phyloP scores from a whole-genome alignment of 345 rosid species.

The Corchorus capsularis region DNA sequence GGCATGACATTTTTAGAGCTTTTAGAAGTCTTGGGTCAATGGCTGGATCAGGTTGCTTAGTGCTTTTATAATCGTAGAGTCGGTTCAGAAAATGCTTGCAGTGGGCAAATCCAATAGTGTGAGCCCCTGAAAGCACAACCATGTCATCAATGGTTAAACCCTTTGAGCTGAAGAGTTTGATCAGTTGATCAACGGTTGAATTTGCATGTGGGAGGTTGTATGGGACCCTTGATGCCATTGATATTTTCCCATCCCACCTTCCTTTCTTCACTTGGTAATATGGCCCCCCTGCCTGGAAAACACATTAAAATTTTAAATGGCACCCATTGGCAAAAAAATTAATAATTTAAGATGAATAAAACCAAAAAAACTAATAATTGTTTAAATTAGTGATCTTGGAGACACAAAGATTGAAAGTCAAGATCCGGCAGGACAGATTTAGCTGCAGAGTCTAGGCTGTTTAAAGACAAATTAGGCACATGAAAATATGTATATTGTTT shows the following conservation, averaged over 20 bases:
- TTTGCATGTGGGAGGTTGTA: conserved; percentile 59
- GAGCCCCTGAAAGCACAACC: conserved; percentile 80
- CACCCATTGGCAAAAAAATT: neutral
- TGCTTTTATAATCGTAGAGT: conserved; percentile 60
- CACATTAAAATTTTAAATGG: neutral
- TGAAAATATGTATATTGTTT: neutral
- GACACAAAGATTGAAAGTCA: conserved; percentile 4
- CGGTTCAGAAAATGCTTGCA: conserved; percentile 59
- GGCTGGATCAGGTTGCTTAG: conserved; percentile 57
- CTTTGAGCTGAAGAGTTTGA: conserved; percentile 70
- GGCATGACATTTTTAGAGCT: conserved; percentile 75
- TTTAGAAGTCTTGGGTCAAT: conserved; percentile 65
- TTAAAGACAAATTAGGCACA: conserved; percentile 10
- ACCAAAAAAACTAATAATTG: neutral
- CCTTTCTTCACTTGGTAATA: conserved; percentile 82
- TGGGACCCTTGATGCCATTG: conserved; percentile 59
- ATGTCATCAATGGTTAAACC: conserved; percentile 64
- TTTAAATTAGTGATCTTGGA: neutral
- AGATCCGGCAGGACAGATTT: neutral
- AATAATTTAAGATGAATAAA: neutral
- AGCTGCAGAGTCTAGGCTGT: neutral
- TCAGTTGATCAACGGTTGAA: conserved; percentile 65
- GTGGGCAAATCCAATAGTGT: conserved; percentile 87
- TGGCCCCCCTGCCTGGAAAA: conserved; percentile 69
- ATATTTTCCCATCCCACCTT: conserved; percentile 74